Percentiles rank a stretch among this genome's conserved stretches.
These are phyloP conservation scores for Logfia minima DNA, from an alignment of 129 eudicot genomes.

Conservation along the genomic window DNA sequence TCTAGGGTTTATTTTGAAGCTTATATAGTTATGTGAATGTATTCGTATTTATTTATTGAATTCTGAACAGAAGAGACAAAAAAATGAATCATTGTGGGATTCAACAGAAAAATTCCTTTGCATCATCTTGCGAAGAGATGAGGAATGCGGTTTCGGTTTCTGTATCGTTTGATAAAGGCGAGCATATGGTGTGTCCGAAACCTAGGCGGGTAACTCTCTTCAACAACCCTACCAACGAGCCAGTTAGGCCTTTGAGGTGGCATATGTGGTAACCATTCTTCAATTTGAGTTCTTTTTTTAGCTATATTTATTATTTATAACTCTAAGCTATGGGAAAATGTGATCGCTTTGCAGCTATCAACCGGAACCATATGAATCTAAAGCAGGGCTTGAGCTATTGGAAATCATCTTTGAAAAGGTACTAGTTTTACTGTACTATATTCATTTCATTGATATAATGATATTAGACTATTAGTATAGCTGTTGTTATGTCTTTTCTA, in stretches of 20 bases:
- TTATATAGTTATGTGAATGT: too few relatives aligned
- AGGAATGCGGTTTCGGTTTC: conserved; percentile 45
- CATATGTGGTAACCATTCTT: conserved; percentile 49
- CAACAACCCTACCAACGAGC: conserved; percentile 36
- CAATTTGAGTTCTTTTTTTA: neutral
- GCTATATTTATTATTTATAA: neutral
- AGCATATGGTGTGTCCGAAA: conserved; percentile 74
- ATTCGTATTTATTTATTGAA: too few relatives aligned
- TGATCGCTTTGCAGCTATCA: conserved; percentile 51
- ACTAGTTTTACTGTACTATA: neutral
- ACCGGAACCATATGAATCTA: conserved; percentile 65
- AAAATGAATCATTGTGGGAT: conserved; percentile 55
- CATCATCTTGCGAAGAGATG: conserved; percentile 60
- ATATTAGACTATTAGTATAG: conserved; percentile 5
- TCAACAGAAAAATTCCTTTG: conserved; percentile 47
- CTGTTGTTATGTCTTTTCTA: neutral
- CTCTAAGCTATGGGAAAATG: neutral
- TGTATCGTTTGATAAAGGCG: conserved; percentile 34
- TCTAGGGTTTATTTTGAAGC: neutral
- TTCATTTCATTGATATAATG: neutral
- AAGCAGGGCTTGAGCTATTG: conserved; percentile 75
- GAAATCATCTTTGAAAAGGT: conserved; percentile 81
- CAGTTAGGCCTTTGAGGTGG: conserved; percentile 57
- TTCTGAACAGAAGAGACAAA: too few relatives aligned
- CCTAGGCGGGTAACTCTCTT: conserved; percentile 60